Evolutionary conservation across 768 basidiomycete genomes (phyloP), one percentile per base, ranked within the genome.

Genomic region (Porphyrellus cyaneotinctus): DNA sequence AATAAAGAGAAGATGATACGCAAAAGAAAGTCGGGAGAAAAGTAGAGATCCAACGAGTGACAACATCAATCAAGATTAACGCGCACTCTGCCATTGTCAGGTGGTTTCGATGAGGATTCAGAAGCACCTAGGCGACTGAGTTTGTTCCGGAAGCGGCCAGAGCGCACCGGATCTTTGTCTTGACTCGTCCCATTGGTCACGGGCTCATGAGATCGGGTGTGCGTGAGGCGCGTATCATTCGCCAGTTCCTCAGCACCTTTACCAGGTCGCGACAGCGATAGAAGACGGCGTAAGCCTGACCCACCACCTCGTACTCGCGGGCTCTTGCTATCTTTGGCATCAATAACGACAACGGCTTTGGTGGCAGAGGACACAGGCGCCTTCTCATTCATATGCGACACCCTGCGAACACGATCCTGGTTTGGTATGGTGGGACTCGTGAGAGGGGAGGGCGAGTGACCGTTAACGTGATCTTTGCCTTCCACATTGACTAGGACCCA

Each of bases 401-500:
- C 47, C 52, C 32, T 70, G 44, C 66, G 67, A 46, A 56, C 30
- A 30, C 66, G 68, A 23, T 73, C 67, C 30, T 62, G 68, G 45
- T 50, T 63, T 20, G 64, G 65, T 44, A 69, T 62, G 26, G 66
- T 65, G 20, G 67, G 62, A 18, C 67, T 62, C 15, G 50, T 50
- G 43, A 60, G 57, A 44, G 62, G 64, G 41, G 60, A 60, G 15
- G 63, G 42, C 9, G 53, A 52, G 31, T 68, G 64, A 36, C 58
- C 62, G 33, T 58, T 59, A 39, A 46, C 52, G 39, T 68, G 72
- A 45, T 67, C 69, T 56, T 70, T 69, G 28, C 75, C 74, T 53
- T 82, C 83, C 15, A 85, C 78, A 47, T 82, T 85, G 33, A 85
- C 79, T 23, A 85, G 70, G 2, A 85, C 84, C 84, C 84, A 85